Evolutionary conservation across 805 yeast genomes (phyloP), one percentile per base, ranked within the genome.

Genomic region (Limtongozyma cylindracea): DNA sequence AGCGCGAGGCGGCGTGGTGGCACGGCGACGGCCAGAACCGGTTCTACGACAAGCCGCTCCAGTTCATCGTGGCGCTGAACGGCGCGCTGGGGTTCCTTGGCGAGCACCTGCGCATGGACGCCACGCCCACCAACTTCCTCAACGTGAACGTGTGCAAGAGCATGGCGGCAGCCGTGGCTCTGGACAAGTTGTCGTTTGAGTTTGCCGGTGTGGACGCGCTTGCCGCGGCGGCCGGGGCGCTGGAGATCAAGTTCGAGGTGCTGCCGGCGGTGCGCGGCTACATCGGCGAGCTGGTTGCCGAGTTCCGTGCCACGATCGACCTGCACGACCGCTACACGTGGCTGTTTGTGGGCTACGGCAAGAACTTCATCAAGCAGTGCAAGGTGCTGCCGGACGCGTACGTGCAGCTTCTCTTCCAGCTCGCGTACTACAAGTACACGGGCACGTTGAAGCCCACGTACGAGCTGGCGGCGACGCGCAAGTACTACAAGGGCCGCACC

Each of bases 91-190:
- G 95, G 1, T 84, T 82, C 51, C 48, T 80, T 39, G 95, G 92
- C 29, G 98, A 84, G 52, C 98, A 84, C 53, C 78, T 95, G 12
- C 73, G 65, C 53, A 84, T 84, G 96, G 98, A 84, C 45, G 98
- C 96, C 29, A 77, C 94, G 7, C 92, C 95, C 39, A 84, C 93
- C 15, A 64, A 77, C 37, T 67, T 78, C 31, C 50, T 84, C 49
- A 84, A 84, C 44, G 78, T 78, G 46, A 67, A 55, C 37, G 55
- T 84, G 18, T n/a, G n/a, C n/a, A n/a, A n/a, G n/a, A n/a, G n/a
- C n/a, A n/a, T n/a, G n/a, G n/a, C n/a, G n/a, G n/a, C n/a, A n/a
- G 55, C 66, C 30, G 55, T 55, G 23, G 58, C 63, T 32, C 45
- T 82, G 25, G 29, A 43, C 25, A 56, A 61, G 36, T 41, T 61